phyloP scores from a whole-genome alignment of 2,329 filamentous ascomycete species.

The Cylindrodendrum hubeiense region DNA sequence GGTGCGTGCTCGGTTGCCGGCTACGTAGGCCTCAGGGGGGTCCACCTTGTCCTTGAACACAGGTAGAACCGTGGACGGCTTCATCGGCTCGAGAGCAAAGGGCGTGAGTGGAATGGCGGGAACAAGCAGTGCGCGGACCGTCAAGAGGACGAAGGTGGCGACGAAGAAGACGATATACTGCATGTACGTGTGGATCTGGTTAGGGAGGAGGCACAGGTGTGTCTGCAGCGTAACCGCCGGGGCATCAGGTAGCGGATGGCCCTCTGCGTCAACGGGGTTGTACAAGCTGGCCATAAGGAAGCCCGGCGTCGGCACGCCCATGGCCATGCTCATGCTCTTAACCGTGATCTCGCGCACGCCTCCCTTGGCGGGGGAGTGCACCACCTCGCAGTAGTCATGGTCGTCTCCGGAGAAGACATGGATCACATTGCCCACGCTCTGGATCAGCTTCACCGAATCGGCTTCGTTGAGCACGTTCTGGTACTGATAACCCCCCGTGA shows the following conservation, averaged over 20 bases:
- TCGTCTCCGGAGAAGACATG: slow-evolving; percentile 97
- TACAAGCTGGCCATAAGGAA: slow-evolving; percentile 91
- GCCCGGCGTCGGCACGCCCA: slow-evolving; percentile 90
- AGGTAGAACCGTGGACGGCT: slow-evolving; percentile 49
- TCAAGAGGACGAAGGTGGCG: slow-evolving; percentile 62
- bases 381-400: slow-evolving; percentile 95
- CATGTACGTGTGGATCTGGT: slow-evolving; percentile 87
- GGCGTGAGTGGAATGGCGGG: slow-evolving; percentile 65
- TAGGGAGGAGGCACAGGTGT: slow-evolving; percentile 90
- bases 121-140: slow-evolving; percentile 68
- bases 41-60: slow-evolving; percentile 68
- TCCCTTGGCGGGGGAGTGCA: slow-evolving; percentile 77
- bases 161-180: slow-evolving; percentile 77
- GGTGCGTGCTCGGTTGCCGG: slow-evolving; percentile 24
- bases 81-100: slow-evolving; percentile 63
- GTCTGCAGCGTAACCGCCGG: slow-evolving; percentile 79
- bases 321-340: slow-evolving; percentile 95
- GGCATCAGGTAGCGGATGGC: slow-evolving; percentile 59
- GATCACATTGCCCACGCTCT: slow-evolving; percentile 83
- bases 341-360: slow-evolving; percentile 88
- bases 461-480: slow-evolving; percentile 89
- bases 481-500: slow-evolving; percentile 90
- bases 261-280: slow-evolving; percentile 82
- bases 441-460: slow-evolving; percentile 81
- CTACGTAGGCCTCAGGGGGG: slow-evolving; percentile 44